These are phyloP conservation scores for Acer campestre DNA, from an alignment of 345 rosid genomes.

Conservation along the genomic window DNA sequence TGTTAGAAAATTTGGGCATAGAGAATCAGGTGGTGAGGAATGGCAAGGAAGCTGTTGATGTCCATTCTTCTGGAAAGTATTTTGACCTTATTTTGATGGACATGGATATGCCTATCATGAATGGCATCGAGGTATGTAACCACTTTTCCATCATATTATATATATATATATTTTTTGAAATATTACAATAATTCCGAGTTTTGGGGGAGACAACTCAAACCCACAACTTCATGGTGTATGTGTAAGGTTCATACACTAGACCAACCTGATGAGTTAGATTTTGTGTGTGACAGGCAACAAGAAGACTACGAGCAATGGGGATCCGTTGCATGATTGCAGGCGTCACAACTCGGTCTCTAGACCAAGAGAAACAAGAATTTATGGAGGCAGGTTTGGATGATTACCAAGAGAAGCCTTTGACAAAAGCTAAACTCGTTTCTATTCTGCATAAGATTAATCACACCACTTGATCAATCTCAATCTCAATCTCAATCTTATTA, in stretches of 20 bases:
- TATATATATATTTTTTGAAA: too few relatives aligned
- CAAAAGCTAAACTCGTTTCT: constrained; percentile 57
- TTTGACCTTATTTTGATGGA: constrained; percentile 92
- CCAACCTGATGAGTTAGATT: too few relatives aligned
- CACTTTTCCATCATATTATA: too few relatives aligned
- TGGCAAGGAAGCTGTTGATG: constrained; percentile 78
- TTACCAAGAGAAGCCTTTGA: constrained; percentile 81
- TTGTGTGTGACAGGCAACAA: constrained; percentile 55
- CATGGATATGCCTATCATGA: constrained; percentile 87
- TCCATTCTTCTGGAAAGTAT: constrained; percentile 51
- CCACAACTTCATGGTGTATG: too few relatives aligned
- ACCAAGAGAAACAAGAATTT: constrained; percentile 53
- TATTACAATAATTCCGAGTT: too few relatives aligned
- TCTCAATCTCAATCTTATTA: background rate
- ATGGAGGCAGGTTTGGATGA: constrained; percentile 78
- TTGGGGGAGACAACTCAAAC: too few relatives aligned
- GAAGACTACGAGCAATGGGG: constrained; percentile 69
- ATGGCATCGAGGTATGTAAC: constrained; percentile 67
- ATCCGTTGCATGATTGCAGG: constrained; percentile 70
- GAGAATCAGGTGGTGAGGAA: constrained; percentile 48
- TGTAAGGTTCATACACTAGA: too few relatives aligned
- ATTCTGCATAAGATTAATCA: constrained; percentile 42
- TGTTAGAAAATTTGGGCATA: constrained; percentile 57
- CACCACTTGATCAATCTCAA: background rate
- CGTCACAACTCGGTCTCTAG: constrained; percentile 48